Conservation (phyloP, 805 yeast species). For the Millerozyma miso region DNA sequence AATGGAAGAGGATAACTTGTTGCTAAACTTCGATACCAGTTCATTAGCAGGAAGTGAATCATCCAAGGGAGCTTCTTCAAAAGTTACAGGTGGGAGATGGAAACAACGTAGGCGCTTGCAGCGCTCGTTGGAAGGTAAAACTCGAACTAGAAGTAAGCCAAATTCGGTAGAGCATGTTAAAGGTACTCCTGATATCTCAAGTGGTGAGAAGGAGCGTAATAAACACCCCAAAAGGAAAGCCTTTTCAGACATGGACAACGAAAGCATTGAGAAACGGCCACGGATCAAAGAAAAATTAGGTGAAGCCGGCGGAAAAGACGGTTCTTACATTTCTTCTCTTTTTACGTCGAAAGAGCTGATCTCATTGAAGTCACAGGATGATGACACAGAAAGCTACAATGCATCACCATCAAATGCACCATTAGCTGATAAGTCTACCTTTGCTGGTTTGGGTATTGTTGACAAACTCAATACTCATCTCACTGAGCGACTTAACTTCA, state of each 20-base stretch:
- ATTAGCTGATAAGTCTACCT: slow-evolving; percentile 60
- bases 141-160: slow-evolving; percentile 15
- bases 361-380: slow-evolving; percentile 53
- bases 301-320: slow-evolving; percentile 49
- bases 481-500: slow-evolving; percentile 49
- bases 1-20: slow-evolving; percentile 62
- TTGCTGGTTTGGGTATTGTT: slow-evolving; percentile 67
- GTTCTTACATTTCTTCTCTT: slow-evolving; percentile 78
- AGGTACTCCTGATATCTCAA: slow-evolving; percentile 15
- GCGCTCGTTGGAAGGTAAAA: slow-evolving; percentile 46
- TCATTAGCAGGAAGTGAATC: slow-evolving; percentile 17
- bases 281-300: slow-evolving; percentile 47
- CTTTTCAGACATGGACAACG: neutral
- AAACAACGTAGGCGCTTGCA: slow-evolving; percentile 68
- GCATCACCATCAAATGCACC: slow-evolving; percentile 82
- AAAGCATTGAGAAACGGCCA: slow-evolving; percentile 23
- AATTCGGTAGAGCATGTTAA: slow-evolving; percentile 31
- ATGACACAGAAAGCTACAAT: slow-evolving; percentile 31
- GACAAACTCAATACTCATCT: slow-evolving; percentile 51
- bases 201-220: neutral
- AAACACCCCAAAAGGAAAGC: slow-evolving; percentile 8
- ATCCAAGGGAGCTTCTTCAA: slow-evolving; percentile 19
- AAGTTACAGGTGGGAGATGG: slow-evolving; percentile 75
- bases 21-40: slow-evolving; percentile 56
- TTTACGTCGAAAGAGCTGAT: slow-evolving; percentile 45